Base-by-base conservation (phyloP, 2,329 filamentous ascomycete genomes). In the Pseudocercospora fijiensis region DNA sequence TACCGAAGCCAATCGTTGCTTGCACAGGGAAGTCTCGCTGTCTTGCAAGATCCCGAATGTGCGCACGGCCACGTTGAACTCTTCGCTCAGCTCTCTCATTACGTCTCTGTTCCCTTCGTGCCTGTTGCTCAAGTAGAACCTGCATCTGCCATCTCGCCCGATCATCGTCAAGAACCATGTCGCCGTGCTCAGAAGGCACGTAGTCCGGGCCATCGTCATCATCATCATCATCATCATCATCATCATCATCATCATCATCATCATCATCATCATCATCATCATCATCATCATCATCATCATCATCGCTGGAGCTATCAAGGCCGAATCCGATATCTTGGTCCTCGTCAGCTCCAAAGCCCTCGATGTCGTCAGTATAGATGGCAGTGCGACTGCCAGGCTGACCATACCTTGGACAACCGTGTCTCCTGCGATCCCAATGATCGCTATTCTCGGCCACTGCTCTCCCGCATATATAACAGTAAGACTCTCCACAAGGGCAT, bases 401-500 rank as follows among this genome's bases (percentile, higher is more conserved):
- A 8, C 65, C 65, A 53, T 65, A 67, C 49, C 59, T 60, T 13
- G 65, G 65, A 30, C 63, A 62, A 24, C 64, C 49, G 33, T 41
- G 60, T 41, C 47, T 55, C 16, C 30, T 43, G 49, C 59, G 63
- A 27, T 65, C 59, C 63, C 63, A 65, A 30, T 65, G 63, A 22
- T 51, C 20, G 37, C 59, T 58, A 10, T 30, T 11, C 20, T 63
- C 56, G 7, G 27, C 13, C 28, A 57, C 62, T 18, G 20, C 28
- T 61, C 43, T 41, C 1, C 66, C 66, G 28, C 66, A 68, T 2
- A 66, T 28, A 26, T 66, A 68, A 22, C 66, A 65, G 41, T 65
- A 69, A 7, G 62, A 53, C 10, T 60, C 55, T 11, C 63, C 63
- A 37, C 65, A 67, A 9, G 56, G 53, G 41, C 67, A 69, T 7